Percentiles rank a stretch among this genome's conserved stretches.
Evolutionary conservation across 371 early-diverging fungal species (phyloP).

Genomic region (Circinella umbellata): DNA sequence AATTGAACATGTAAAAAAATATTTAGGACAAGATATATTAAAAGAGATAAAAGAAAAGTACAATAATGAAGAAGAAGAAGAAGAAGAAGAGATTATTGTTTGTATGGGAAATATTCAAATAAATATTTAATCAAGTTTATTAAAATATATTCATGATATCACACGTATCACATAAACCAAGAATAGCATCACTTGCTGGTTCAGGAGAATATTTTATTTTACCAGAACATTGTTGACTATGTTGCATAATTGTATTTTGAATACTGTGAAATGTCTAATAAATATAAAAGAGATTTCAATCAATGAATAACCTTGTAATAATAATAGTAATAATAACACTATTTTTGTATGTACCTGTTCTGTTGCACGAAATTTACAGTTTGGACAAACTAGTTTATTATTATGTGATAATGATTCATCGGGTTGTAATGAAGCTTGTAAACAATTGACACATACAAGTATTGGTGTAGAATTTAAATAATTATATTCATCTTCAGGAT

Average conservation of each 20-base stretch:
- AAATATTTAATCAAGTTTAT: not conserved
- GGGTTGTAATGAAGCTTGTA: not conserved
- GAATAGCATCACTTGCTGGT: constrained; percentile 20
- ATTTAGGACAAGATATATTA: constrained; percentile 7
- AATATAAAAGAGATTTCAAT: too few species aligned
- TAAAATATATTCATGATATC: constrained; percentile 18
- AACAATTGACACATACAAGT: constrained; percentile 5
- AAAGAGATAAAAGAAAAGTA: not conserved
- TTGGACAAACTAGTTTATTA: constrained; percentile 8
- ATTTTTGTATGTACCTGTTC: constrained; percentile 13
- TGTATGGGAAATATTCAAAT: constrained; percentile 15
- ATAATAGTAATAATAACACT: too few species aligned
- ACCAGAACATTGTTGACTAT: constrained; percentile 15
- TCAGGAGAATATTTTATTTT: constrained; percentile 13
- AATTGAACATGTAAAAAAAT: constrained; percentile 8
- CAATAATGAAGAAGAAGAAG: not conserved
- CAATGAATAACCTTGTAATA: not conserved
- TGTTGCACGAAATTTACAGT: constrained; percentile 12
- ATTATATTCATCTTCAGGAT: constrained; percentile 5
- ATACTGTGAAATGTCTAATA: constrained; percentile 9
- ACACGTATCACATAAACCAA: constrained; percentile 19
- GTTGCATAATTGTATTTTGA: constrained; percentile 4
- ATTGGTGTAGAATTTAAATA: not conserved
- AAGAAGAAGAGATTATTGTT: constrained; percentile 11
- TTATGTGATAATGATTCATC: not conserved